phyloP scores from a whole-genome alignment of 495 filamentous ascomycete genomes.

The Tetracladium setigerum region DNA sequence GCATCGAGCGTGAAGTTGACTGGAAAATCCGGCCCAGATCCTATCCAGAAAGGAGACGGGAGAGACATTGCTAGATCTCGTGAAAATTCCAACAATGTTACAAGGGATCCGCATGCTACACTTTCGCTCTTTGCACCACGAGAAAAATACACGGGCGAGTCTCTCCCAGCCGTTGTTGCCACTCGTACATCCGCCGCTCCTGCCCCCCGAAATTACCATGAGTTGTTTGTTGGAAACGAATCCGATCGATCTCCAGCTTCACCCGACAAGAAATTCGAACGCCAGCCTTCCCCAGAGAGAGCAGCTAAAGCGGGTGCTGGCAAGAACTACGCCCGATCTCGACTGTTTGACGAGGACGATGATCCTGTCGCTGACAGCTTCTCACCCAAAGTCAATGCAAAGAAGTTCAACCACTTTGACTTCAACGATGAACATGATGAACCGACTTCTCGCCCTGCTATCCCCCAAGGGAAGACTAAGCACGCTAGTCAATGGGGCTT shows the following conservation, averaged over 20 bases:
- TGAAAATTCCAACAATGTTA: constrained; percentile 39
- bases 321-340: constrained; percentile 62
- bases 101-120: constrained; percentile 66
- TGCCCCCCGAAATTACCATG: constrained; percentile 51
- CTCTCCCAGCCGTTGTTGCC: constrained; percentile 38
- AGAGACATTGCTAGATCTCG: constrained; percentile 28
- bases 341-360: constrained; percentile 58
- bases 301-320: constrained; percentile 58
- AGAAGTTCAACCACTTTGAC: constrained; percentile 83
- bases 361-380: constrained; percentile 35
- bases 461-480: constrained; percentile 46
- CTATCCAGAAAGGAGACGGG: constrained; percentile 17
- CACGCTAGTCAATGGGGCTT: constrained; percentile 73
- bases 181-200: constrained; percentile 52
- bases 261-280: constrained; percentile 25
- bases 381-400: constrained; percentile 51
- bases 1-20: constrained; percentile 37
- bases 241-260: constrained; percentile 19
- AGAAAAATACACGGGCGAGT: constrained; percentile 40
- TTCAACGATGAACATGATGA: constrained; percentile 55
- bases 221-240: constrained; percentile 52
- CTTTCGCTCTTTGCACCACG: constrained; percentile 63
- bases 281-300: constrained; percentile 27
- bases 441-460: constrained; percentile 28
- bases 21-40: constrained; percentile 8